Conservation (phyloP, 2,329 filamentous ascomycete genomes). For the Fonsecaea pugnacius region DNA sequence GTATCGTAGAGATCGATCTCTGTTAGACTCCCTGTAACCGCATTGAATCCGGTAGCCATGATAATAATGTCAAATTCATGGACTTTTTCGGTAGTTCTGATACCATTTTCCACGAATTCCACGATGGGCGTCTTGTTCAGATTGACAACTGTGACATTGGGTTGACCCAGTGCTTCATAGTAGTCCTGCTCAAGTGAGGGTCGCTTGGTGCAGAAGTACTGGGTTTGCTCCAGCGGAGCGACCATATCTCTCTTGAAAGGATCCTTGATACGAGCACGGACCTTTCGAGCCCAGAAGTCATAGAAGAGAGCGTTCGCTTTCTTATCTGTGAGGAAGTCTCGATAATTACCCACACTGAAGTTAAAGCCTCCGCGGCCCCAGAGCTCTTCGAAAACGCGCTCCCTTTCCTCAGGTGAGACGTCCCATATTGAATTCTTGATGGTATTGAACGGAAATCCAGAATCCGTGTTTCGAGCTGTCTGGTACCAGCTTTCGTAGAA, state of each 20-base stretch:
- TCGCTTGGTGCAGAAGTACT: conserved; percentile 61
- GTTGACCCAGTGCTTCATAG: conserved; percentile 45
- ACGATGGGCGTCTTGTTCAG: conserved; percentile 45
- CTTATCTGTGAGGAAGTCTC: conserved; percentile 52
- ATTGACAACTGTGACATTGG: conserved; percentile 54
- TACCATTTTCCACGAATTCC: conserved; percentile 27
- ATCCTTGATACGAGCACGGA: conserved; percentile 56
- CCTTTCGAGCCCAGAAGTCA: conserved; percentile 61
- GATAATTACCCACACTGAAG: conserved; percentile 58
- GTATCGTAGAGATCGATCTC: conserved; percentile 47
- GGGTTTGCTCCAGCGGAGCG: conserved; percentile 58
- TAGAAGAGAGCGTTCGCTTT: conserved; percentile 60
- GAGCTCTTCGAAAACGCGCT: conserved; percentile 53
- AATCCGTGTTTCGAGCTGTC: conserved; percentile 56
- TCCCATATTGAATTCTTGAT: conserved; percentile 47
- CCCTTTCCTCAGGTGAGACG: conserved; percentile 39
- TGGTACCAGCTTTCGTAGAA: conserved; percentile 58
- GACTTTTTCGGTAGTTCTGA: conserved; percentile 28
- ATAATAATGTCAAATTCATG: conserved; percentile 48
- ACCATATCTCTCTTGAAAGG: conserved; percentile 57
- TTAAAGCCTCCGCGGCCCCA: conserved; percentile 60
- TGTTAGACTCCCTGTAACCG: conserved; percentile 47
- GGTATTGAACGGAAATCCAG: conserved; percentile 64
- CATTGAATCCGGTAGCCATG: conserved; percentile 53
- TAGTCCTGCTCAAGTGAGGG: conserved; percentile 47